Conservation (phyloP, 805 yeast genomes). For the Tetrapisispora pingtungensis region DNA sequence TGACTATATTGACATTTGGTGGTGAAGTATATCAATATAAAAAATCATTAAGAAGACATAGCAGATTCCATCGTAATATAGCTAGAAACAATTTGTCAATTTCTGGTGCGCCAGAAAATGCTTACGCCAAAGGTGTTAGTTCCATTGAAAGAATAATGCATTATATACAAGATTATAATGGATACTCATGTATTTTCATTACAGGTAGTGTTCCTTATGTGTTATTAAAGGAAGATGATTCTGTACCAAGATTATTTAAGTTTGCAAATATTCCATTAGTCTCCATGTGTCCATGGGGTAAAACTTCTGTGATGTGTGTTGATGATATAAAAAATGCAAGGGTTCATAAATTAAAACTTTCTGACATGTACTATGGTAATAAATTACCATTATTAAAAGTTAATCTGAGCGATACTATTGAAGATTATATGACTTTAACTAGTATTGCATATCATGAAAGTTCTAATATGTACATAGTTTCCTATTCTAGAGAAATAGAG, state of each 20-base stretch:
- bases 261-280: conserved; percentile 56
- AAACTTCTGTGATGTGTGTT: conserved; percentile 48
- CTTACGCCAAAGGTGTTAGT: conserved; percentile 55
- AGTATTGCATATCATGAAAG: conserved; percentile 60
- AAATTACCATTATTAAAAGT: conserved; percentile 49
- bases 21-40: conserved; percentile 69
- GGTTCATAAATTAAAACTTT: conserved; percentile 31
- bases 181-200: conserved; percentile 51
- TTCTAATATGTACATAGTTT: conserved; percentile 51
- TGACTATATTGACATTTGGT: conserved; percentile 66
- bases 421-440: conserved; percentile 40
- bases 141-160: conserved; percentile 57
- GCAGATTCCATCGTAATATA: conserved; percentile 17
- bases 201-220: conserved; percentile 68
- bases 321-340: conserved; percentile 64
- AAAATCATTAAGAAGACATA: conserved; percentile 27
- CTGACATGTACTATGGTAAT: conserved; percentile 42
- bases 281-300: conserved; percentile 39
- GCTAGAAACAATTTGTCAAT: conserved; percentile 33
- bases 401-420: conserved; percentile 33
- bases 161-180: conserved; percentile 47
- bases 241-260: conserved; percentile 55
- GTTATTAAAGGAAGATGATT: conserved; percentile 52
- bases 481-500: conserved; percentile 48
- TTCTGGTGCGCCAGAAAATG: conserved; percentile 75